Evolutionary conservation across 306 rosid genomes (phyloP).

Genomic region (Ochetophila trinervis): DNA sequence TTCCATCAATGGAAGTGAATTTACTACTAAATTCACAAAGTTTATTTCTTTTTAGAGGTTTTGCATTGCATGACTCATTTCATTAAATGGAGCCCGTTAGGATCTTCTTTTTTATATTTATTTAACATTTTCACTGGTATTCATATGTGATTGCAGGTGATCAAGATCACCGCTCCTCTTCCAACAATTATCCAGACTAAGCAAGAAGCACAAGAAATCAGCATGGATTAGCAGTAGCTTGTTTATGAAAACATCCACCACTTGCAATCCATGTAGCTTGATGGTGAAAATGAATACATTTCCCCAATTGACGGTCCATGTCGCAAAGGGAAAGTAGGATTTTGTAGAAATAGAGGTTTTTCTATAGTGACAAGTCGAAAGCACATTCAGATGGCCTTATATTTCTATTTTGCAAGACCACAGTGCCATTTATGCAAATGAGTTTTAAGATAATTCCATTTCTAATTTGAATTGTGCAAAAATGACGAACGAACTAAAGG

Average conservation of each 20-base stretch:
- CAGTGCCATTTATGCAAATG: no score
- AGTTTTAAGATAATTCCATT: no score
- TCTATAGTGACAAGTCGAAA: background rate
- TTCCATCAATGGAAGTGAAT: no score
- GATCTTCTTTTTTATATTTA: no score
- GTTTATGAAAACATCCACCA: background rate
- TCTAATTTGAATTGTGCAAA: no score
- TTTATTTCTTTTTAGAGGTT: no score
- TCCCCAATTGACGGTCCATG: background rate
- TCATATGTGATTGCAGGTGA: constrained; percentile 37
- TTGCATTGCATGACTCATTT: background rate
- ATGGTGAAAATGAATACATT: no score
- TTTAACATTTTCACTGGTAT: background rate
- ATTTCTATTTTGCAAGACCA: no score
- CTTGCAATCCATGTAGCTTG: background rate
- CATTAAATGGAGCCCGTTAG: background rate
- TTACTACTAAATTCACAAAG: no score
- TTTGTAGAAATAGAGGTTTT: background rate
- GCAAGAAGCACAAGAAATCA: constrained; percentile 20
- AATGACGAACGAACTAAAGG: no score
- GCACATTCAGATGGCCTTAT: no score
- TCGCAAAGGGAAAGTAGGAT: background rate
- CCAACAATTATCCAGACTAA: constrained; percentile 48
- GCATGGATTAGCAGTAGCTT: background rate
- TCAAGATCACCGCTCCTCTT: constrained; percentile 60